Conservation (phyloP, 768 basidiomycete genomes). For the Mycena capillaripes region DNA sequence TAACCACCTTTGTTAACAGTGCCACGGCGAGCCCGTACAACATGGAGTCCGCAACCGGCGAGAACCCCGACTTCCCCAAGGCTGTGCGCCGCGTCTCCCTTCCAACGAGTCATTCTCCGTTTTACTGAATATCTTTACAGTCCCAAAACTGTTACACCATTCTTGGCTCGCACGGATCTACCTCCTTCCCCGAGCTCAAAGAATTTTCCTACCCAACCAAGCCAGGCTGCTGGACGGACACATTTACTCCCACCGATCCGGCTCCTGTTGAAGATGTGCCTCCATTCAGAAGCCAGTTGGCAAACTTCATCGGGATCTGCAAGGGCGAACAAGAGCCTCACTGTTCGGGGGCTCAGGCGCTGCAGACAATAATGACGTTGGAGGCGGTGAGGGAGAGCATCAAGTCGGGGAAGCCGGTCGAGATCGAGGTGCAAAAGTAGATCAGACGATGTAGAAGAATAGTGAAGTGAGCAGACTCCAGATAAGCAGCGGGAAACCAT, state of each 20-base stretch:
- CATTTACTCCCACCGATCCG: not conserved
- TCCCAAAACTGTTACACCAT: constrained; percentile 23
- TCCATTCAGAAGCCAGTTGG: constrained; percentile 23
- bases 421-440: no score
- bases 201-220: not conserved
- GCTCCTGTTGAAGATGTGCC: not conserved
- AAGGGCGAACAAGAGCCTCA: constrained; percentile 16
- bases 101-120: no score
- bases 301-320: constrained; percentile 11
- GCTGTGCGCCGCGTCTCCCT: no score
- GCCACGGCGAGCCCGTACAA: constrained; percentile 20
- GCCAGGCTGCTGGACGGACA: constrained; percentile 14
- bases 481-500: no score
- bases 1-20: no score
- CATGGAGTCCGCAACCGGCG: constrained; percentile 28
- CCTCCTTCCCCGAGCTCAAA: constrained; percentile 18
- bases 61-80: constrained; percentile 26
- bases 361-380: constrained; percentile 13
- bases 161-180: constrained; percentile 23
- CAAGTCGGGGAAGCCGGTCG: no score
- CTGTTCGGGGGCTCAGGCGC: constrained; percentile 21
- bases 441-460: no score
- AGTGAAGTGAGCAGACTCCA: no score
- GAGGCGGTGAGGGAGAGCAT: constrained; percentile 13
- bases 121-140: no score